Evolutionary conservation across 1,284 basidiomycete genomes (phyloP), one percentile per base, ranked within the genome.

Genomic region (Ceratobasidium papillatum): DNA sequence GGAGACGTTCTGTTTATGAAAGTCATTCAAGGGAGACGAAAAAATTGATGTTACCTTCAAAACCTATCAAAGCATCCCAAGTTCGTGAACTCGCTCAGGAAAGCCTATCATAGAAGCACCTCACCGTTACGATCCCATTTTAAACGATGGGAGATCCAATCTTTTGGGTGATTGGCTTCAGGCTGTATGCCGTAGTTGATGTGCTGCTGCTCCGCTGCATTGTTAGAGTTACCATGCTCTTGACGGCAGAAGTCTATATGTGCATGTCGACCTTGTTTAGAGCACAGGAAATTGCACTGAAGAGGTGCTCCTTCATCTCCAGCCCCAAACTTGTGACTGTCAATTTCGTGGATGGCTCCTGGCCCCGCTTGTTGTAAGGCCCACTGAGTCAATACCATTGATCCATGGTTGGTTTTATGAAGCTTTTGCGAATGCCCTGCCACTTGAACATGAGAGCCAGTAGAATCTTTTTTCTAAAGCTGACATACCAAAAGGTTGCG

Each of bases 321-420:
- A 0, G 86, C 78, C 0, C 84, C 86, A 78, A 88, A 90, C 71
- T 84, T 86, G 64, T 84, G 85, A 1, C 88, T 88, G 75, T 86
- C 84, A 1, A 90, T 79, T 75, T 90, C 89, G 32, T 68, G 43
- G 25, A 45, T 19, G 0, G 89, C 76, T 0, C 81, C 79, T 0
- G 81, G 82, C 11, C 84, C 84, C 30, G 88, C 85, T 0, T 85
- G 86, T 62, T 89, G 87, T 0, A 90, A 78, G 0, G 84, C 82
- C 89, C 89, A 90, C 49, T 82, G 82, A 0, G 86, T 86, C 63
- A 80, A 82, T 0, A 87, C 86, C 89, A 90, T 90, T 1, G 87
- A 89, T 2, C 89, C 89, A 76, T 90, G 89, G 30, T 84, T 83
- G 0, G 89, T 90, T 38, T 90, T 88, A 69, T 90, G 89, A 52